Percentiles rank a stretch among this genome's conserved stretches.
Evolutionary conservation across 139 green algal species (phyloP).

Genomic region (Penium margaritaceum): DNA sequence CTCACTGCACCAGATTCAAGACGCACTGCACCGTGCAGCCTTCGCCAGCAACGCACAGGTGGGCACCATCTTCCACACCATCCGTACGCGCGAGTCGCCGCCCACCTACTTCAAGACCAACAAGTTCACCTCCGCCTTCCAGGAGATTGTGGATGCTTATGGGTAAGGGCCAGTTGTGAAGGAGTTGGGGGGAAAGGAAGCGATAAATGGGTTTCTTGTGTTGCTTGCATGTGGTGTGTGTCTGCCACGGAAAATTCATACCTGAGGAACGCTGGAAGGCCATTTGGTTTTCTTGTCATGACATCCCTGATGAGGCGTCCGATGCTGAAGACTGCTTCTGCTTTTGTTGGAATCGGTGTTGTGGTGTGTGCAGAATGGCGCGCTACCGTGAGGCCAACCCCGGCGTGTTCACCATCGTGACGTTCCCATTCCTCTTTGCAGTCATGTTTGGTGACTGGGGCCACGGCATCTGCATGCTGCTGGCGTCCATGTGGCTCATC

Average conservation of each 20-base stretch:
- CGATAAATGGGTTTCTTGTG: too few relatives aligned
- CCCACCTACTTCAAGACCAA: conserved; percentile 89
- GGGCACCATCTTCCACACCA: conserved; percentile 78
- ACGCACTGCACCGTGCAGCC: conserved; percentile 35
- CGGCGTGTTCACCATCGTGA: conserved; percentile 87
- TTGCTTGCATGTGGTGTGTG: too few relatives aligned
- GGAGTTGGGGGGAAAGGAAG: too few relatives aligned
- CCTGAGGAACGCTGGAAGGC: too few relatives aligned
- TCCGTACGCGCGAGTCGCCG: conserved; percentile 75
- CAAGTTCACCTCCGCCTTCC: conserved; percentile 83
- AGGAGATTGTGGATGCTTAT: conserved; percentile 94
- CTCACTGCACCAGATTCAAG: conserved; percentile 47
- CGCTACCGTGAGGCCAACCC: conserved; percentile 92
- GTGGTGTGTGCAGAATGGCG: conserved; percentile 56
- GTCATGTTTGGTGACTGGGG: conserved; percentile 99
- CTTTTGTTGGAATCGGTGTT: too few relatives aligned
- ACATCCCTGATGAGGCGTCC: too few relatives aligned
- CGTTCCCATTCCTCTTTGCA: conserved; percentile 98
- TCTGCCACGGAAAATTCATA: too few relatives aligned
- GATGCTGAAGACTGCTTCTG: too few relatives aligned
- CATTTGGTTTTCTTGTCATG: too few relatives aligned
- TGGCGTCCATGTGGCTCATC: conserved; percentile 69
- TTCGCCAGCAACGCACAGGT: conserved; percentile 55
- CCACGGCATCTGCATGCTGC: conserved; percentile 81
- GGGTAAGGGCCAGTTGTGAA: conserved; percentile 53